Base-by-base conservation (phyloP, 176 grass and related monocot species). In the Typha latifolia region DNA sequence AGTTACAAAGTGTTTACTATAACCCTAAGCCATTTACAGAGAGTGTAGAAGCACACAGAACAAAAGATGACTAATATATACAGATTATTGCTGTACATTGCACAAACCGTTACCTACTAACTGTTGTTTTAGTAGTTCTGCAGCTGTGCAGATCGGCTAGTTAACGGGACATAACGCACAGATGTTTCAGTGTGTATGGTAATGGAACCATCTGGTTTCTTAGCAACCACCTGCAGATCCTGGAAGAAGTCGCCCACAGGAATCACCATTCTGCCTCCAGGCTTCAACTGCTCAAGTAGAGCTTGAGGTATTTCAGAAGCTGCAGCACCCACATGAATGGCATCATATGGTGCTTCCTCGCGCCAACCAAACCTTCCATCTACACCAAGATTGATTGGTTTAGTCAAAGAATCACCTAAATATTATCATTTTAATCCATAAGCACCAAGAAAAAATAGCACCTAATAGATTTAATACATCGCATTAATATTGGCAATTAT, bases 301-400 rank as follows among this genome's bases (percentile, higher is more conserved):
- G 82, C 67, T 48, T 81, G 66, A 6, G 90, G 90, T 21, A 94
- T 94, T 72, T 81, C 79, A 3, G 76, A 75, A 0, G 90, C 85
- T 0, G 85, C 90, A 19, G 90, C 90, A 47, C 90, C 90, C 1
- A 94, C 90, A 81, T 94, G 85, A 52, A 94, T 94, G 9, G 85
- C 80, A 26, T 94, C 90, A 63, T 89, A 94, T 24, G 90, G 79
- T 56, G 90, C 82, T 0, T 82, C 62, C 20, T 89, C 85, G 24
- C 82, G 69, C 90, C 90, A 94, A 18, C 90, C 90, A 74, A 89
- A 68, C 69, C 90, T 89, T 12, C 90, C 90, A 83, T 94, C 90
- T 94, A 73, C 18, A 68, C 67, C 71, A 47, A 12, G 78, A 70
- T 49, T 15, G 67, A 29, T 29, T 29, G 27, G 3, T 2, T 29